Conservation (phyloP, 352 stramenopile genomes). For the Phytophthora pini region DNA sequence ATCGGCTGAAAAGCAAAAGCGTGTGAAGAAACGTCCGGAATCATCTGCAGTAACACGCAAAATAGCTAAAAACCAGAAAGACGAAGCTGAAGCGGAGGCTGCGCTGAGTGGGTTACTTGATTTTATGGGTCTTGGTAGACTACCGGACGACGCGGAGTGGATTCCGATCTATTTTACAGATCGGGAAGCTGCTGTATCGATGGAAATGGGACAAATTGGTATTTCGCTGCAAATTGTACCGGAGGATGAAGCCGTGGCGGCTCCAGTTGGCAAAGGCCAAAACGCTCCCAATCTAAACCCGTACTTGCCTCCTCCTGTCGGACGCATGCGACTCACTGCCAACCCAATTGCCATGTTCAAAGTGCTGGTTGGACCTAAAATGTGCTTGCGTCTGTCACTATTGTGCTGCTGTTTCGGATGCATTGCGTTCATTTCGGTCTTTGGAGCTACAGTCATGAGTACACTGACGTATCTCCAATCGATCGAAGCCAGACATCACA, state of each 20-base stretch:
- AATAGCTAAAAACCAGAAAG: slow-evolving; percentile 48
- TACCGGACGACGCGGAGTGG: slow-evolving; percentile 80
- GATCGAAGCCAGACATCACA: slow-evolving; percentile 5
- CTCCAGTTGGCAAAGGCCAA: slow-evolving; percentile 82
- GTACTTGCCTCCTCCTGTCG: slow-evolving; percentile 88
- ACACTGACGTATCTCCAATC: slow-evolving; percentile 63
- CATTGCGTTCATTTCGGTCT: slow-evolving; percentile 65
- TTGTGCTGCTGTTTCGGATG: slow-evolving; percentile 67
- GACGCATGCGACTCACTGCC: slow-evolving; percentile 78
- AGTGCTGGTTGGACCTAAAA: slow-evolving; percentile 69
- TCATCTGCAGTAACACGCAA: slow-evolving; percentile 18
- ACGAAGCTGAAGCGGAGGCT: slow-evolving; percentile 61
- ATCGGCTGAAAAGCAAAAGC: background rate
- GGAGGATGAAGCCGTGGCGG: slow-evolving; percentile 74
- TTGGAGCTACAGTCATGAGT: slow-evolving; percentile 82
- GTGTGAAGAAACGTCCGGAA: slow-evolving; percentile 17
- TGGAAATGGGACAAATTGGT: slow-evolving; percentile 72
- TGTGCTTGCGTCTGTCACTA: slow-evolving; percentile 59
- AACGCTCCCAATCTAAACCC: slow-evolving; percentile 91
- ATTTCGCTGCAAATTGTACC: slow-evolving; percentile 86
- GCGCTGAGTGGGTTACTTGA: slow-evolving; percentile 70
- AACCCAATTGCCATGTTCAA: slow-evolving; percentile 88
- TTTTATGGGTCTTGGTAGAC: slow-evolving; percentile 75
- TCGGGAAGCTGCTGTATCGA: slow-evolving; percentile 63
- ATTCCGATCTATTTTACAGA: slow-evolving; percentile 82